Evolutionary conservation across 179 eudicot species (phyloP).

Genomic region (Gypsophila paniculata): DNA sequence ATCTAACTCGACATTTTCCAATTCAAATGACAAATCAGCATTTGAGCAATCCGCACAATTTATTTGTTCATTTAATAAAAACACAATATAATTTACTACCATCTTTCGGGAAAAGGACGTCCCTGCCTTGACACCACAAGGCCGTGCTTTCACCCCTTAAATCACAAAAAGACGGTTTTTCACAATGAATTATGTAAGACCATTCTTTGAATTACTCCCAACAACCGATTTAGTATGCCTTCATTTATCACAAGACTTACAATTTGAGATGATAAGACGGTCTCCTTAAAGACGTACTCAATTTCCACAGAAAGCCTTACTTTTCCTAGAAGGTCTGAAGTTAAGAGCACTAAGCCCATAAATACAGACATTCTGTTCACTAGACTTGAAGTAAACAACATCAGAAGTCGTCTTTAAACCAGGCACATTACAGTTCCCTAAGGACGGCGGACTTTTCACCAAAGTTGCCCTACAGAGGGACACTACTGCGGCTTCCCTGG

Average conservation of each 20-base stretch:
- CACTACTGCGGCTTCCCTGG: constrained; percentile 43
- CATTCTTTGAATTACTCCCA: no score
- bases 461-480: constrained; percentile 60
- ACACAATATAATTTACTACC: no score
- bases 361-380: constrained; percentile 59
- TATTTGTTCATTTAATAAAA: no score
- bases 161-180: no score
- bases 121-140: not conserved
- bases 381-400: constrained; percentile 58
- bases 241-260: no score
- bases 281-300: not conserved
- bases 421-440: constrained; percentile 65
- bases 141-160: no score
- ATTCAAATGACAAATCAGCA: not conserved
- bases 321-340: constrained; percentile 54
- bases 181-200: no score
- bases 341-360: constrained; percentile 64
- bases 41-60: no score
- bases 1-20: not conserved
- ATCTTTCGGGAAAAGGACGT: no score
- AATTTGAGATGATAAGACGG: no score
- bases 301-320: constrained; percentile 50
- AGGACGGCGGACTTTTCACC: constrained; percentile 41
- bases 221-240: no score
- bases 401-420: constrained; percentile 60